Evolutionary conservation across 2,329 filamentous ascomycete species (phyloP), one percentile per base, ranked within the genome.

Genomic region (Talaromyces pinophilus): DNA sequence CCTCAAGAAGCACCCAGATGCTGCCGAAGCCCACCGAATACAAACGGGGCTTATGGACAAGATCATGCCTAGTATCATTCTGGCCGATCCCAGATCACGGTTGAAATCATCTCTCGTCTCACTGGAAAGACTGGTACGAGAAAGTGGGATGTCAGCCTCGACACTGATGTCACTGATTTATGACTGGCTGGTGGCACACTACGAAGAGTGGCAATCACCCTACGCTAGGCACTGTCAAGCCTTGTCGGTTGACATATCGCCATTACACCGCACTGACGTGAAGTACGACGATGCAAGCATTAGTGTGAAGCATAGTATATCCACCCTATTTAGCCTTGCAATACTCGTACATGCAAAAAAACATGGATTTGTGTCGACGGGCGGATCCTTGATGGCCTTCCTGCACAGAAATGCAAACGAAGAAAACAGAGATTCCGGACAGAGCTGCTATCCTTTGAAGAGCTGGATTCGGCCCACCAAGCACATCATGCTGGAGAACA

Each of bases 401-500:
- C 69, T 79, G 28, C 68, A 78, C 25, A 70, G 73, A 61, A 78
- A 74, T 63, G 59, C 75, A 28, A 50, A 19, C 40, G 30, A 35
- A 28, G 57, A 60, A 22, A 28, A 8, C 25, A 28, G 46, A 46
- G 40, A 60, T 5, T 5, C 22, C 10, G 33, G 38, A 40, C 52
- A 69, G 6, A 35, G 68, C 5, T 55, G 65, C 13, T 62, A 67
- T 19, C 62, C 74, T 13, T 67, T 72, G 5, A 69, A 72, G 4
- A 72, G 76, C 46, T 81, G 79, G 79, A 75, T 77, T 17, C 64
- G 68, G 1, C 78, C 79, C 11, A 72, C 76, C 22, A 77, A 74
- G 66, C 71, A 78, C 59, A 71, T 78, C 30, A 69, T 78, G n/a
- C 67, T 80, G 42, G 71, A 76, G 33, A 76, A 79, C 40, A 64